Evolutionary conservation across 306 rosid genomes (phyloP).

Genomic region (Albizia julibrissin): DNA sequence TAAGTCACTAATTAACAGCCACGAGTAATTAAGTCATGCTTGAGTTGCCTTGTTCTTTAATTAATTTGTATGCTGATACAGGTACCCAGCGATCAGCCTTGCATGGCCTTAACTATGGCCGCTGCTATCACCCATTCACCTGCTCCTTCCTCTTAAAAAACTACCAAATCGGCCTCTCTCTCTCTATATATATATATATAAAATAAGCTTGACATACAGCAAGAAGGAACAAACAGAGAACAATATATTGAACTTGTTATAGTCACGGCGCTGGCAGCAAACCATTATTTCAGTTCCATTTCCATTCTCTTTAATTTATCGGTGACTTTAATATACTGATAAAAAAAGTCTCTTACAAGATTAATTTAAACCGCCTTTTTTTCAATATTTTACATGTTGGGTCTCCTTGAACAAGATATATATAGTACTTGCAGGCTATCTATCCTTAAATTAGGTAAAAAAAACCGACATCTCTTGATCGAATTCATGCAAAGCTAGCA

Average conservation of each 20-base stretch:
- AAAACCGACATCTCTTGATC: background rate
- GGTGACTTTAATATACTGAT: background rate
- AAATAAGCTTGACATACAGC: background rate
- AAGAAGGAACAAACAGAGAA: background rate
- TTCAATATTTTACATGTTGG: too few species aligned
- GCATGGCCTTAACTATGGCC: conserved; percentile 50
- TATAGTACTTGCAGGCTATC: background rate
- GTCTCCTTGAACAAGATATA: background rate
- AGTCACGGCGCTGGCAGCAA: background rate
- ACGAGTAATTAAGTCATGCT: background rate
- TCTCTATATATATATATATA: background rate
- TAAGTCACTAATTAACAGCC: conserved; percentile 47
- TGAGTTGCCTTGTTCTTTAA: background rate
- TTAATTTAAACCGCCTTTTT: too few species aligned
- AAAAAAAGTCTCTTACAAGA: background rate
- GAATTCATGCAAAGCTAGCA: background rate
- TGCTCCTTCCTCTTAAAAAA: background rate
- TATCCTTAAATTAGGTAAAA: too few species aligned
- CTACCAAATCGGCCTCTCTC: background rate
- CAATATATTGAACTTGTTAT: background rate
- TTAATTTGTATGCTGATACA: background rate
- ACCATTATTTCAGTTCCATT: background rate
- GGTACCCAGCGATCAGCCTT: conserved; percentile 50
- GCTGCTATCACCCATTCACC: conserved; percentile 53
- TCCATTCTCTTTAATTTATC: background rate